Evolutionary conservation across 2,329 filamentous ascomycete genomes (phyloP).

Genomic region (Sporothrix variecibatus): DNA sequence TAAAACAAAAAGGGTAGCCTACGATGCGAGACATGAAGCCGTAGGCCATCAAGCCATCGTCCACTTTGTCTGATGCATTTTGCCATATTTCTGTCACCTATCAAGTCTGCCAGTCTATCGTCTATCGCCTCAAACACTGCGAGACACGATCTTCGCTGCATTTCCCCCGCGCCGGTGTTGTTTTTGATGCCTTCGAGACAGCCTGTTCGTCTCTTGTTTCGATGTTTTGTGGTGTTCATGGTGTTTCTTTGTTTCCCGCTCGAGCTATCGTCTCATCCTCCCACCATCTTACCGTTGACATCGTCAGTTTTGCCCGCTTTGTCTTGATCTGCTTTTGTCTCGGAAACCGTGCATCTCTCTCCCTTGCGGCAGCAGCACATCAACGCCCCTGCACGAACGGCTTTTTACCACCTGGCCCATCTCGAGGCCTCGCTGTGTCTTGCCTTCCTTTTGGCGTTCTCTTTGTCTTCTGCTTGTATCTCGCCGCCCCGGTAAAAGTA

Average conservation of each 20-base stretch:
- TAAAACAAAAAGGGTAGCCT: background rate
- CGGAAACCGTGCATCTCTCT: background rate
- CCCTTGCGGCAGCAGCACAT: background rate
- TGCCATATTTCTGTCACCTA: background rate
- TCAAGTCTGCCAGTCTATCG: background rate
- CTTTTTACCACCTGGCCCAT: background rate
- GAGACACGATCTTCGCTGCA: background rate
- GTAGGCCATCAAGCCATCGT: background rate
- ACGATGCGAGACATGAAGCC: constrained; percentile 1
- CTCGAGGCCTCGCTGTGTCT: background rate
- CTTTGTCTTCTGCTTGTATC: background rate
- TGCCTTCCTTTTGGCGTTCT: background rate
- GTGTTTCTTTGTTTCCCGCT: background rate
- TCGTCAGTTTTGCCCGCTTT: background rate
- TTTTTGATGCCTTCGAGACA: background rate
- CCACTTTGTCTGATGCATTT: background rate
- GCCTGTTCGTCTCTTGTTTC: background rate
- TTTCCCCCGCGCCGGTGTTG: background rate
- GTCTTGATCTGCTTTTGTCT: background rate
- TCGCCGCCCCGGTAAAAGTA: background rate
- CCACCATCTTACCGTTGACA: background rate
- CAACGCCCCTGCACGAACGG: constrained; percentile 1
- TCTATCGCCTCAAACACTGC: background rate
- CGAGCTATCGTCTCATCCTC: background rate
- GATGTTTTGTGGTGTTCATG: background rate